phyloP scores from a whole-genome alignment of 2,329 filamentous ascomycete genomes.

The Ilyonectria sp. region DNA sequence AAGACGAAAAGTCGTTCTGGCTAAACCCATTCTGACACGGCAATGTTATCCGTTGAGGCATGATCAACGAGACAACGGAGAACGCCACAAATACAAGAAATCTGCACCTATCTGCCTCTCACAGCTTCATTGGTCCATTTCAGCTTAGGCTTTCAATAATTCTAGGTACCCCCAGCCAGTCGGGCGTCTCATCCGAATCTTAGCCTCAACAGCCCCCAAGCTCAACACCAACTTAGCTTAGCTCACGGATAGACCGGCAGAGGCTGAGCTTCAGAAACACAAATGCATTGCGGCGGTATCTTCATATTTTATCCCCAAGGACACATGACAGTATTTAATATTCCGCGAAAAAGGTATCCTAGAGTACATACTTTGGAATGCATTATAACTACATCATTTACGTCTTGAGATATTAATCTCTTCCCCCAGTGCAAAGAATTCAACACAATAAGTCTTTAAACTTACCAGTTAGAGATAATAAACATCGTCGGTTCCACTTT shows the following conservation, averaged over 20 bases:
- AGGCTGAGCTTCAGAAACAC: background rate
- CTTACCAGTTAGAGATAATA: no score
- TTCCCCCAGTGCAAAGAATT: no score
- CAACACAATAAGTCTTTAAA: no score
- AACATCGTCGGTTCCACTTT: no score
- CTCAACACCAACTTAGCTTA: slow-evolving; percentile 8
- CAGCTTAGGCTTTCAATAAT: background rate
- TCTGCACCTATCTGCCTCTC: slow-evolving; percentile 3
- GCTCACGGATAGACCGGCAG: background rate
- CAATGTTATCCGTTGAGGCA: slow-evolving; percentile 1
- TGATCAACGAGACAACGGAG: background rate
- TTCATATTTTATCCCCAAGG: no score
- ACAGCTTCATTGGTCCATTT: slow-evolving; percentile 1
- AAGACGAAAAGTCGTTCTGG: background rate
- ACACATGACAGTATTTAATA: no score
- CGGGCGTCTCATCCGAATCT: slow-evolving; percentile 1
- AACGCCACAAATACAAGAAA: slow-evolving; percentile 8
- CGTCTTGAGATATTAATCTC: no score
- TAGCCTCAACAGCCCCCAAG: background rate
- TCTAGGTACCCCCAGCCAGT: background rate
- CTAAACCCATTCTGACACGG: slow-evolving; percentile 4
- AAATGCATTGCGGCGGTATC: no score
- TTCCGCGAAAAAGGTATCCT: no score
- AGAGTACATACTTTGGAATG: no score
- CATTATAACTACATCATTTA: no score